These are phyloP conservation scores for Pascua guehoae DNA, from an alignment of 1,284 basidiomycete species.

Conservation along the genomic window DNA sequence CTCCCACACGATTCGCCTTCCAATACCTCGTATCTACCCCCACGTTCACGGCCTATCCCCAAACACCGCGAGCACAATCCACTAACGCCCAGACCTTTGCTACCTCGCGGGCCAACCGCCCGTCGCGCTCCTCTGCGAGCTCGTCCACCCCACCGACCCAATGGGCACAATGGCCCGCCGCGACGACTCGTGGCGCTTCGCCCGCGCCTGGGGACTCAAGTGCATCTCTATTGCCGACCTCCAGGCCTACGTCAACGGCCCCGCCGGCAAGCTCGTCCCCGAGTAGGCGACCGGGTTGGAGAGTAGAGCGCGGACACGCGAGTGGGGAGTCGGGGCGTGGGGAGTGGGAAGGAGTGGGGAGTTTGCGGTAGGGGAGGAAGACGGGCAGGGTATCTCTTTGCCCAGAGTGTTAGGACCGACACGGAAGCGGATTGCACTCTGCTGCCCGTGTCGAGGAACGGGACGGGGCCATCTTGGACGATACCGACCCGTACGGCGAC, in stretches of 20 bases:
- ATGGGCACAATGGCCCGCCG: conserved; percentile 91
- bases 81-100: conserved; percentile 67
- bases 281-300: no score
- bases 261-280: no score
- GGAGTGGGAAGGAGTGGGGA: background rate
- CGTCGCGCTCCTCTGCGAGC: conserved; percentile 87
- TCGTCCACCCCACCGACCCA: conserved; percentile 85
- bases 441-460: no score
- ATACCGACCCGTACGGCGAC: no score
- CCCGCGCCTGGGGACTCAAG: conserved; percentile 84
- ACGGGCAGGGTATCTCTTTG: no score
- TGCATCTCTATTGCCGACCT: conserved; percentile 85
- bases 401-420: no score
- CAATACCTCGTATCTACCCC: background rate
- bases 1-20: no score
- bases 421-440: no score
- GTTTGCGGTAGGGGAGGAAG: background rate
- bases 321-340: background rate
- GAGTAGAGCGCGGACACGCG: background rate
- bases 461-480: no score
- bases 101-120: conserved; percentile 68
- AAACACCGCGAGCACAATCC: background rate
- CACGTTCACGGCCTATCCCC: background rate
- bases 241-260: conserved; percentile 44
- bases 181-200: conserved; percentile 88